Base-by-base conservation (phyloP, 2,329 filamentous ascomycete genomes). In the Cryphonectria carpinicola region DNA sequence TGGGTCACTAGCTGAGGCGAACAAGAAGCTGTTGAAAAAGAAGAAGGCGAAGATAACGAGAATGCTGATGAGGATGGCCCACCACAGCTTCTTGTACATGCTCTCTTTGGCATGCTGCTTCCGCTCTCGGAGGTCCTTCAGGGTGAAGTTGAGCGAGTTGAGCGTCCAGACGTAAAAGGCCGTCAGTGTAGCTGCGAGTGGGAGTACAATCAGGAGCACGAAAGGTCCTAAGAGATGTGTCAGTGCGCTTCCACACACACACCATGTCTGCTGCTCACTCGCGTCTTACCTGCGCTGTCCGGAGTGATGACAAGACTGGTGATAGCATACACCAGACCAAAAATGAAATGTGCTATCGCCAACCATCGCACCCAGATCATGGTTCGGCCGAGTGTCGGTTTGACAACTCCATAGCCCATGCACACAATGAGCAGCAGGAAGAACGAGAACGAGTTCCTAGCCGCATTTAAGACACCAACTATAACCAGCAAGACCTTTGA, bases 81-180 rank as follows among this genome's bases (percentile, higher is more conserved):
- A 99, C 95, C 97, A 99, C 19, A 99, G 89, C 81, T 97, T 97
- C 83, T 93, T 95, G 83, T 98, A 99, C 97, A 99, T 99, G 81
- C 89, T 82, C 64, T 95, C 94, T 80, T 99, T 99, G 76, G 92
- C 91, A 76, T 93, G 92, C 82, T 99, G 96, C 82, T 97, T 98
- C 74, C 96, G 91, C 77, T 97, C 93, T 69, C 92, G 88, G n/a
- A 99, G 87, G 77, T 98, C 95, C 82, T 98, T 98, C 84, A 98
- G 95, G 0, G 96, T 99, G 70, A 92, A 86, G 80, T 95, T 97
- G 70, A 99, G 87, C 32, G 95, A 97, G 83, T 98, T 98, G 74
- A 99, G 87, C 0, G 96, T 99, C 96, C 96, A 99, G 72, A 99
- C 93, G 81, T 99, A 99, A 82, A 99, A 99, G 14, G 93, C 95